phyloP scores from a whole-genome alignment of 2,329 filamentous ascomycete genomes.

The Paecilomyces formosus region DNA sequence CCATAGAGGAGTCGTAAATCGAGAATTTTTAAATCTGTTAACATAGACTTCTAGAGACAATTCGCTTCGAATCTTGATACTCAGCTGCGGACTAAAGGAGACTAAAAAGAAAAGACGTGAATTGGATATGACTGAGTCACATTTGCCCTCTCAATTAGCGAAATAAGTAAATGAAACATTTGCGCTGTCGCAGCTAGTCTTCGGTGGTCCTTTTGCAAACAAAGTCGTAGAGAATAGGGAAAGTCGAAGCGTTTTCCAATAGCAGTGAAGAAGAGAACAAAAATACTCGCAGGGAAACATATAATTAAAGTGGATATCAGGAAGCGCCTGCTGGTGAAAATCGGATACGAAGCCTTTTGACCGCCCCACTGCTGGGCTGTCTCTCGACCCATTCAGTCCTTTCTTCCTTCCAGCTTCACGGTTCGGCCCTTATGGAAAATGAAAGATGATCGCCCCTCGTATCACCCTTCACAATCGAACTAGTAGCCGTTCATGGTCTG shows the following conservation, averaged over 20 bases:
- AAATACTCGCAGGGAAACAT: conserved; percentile 16
- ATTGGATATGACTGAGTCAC: background rate
- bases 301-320: conserved; percentile 32
- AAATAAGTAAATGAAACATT: conserved; percentile 29
- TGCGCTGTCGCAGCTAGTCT: conserved; percentile 20
- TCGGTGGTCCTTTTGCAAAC: conserved; percentile 11
- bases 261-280: conserved; percentile 12
- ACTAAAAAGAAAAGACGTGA: background rate
- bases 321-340: conserved; percentile 27
- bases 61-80: background rate
- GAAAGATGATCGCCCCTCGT: background rate
- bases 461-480: conserved; percentile 8
- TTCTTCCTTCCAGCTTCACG: conserved; percentile 12
- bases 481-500: conserved; percentile 99
- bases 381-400: background rate
- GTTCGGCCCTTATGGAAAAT: conserved; percentile 5
- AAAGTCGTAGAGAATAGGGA: conserved; percentile 19
- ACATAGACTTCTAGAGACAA: background rate
- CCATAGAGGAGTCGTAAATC: background rate
- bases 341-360: conserved; percentile 17
- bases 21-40: too few species aligned
- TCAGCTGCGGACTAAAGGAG: background rate
- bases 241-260: conserved; percentile 14
- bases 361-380: conserved; percentile 10
- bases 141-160: conserved; percentile 37